A percentile compares a stretch with the other conserved stretches of the same genome.
Evolutionary conservation across 345 rosid genomes (phyloP).

Genomic region (Angophora floribunda): DNA sequence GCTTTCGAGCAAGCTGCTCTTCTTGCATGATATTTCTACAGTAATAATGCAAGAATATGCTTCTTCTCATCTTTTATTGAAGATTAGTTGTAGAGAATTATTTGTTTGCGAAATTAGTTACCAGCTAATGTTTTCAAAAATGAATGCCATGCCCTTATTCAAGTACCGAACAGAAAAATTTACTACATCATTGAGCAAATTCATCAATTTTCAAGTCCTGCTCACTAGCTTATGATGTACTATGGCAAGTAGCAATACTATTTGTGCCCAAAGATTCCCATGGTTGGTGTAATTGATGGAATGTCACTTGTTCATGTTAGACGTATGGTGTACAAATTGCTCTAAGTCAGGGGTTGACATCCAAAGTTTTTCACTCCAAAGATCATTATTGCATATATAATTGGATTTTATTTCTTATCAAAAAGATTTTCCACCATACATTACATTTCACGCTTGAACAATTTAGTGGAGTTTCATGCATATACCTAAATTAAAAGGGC

Average conservation of each 20-base stretch:
- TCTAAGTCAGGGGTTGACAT: background rate
- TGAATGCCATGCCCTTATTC: background rate
- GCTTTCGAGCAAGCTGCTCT: background rate
- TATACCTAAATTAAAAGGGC: background rate
- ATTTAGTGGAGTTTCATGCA: background rate
- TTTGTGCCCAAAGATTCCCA: background rate
- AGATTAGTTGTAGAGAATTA: background rate
- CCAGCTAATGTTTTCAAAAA: background rate
- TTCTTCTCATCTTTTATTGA: background rate
- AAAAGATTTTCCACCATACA: background rate
- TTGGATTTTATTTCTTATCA: background rate
- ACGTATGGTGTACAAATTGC: background rate
- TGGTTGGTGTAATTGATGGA: background rate
- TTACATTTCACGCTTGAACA: background rate
- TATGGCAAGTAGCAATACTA: background rate
- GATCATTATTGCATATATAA: background rate
- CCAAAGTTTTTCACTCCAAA: background rate
- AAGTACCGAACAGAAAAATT: background rate
- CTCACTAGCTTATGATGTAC: background rate
- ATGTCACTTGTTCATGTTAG: background rate
- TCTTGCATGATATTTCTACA: background rate
- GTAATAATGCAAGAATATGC: background rate
- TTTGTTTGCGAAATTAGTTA: background rate
- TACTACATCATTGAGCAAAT: background rate
- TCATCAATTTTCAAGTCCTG: background rate